A percentile compares a stretch with the other conserved stretches of the same genome.
phyloP scores from a whole-genome alignment of 2,329 filamentous ascomycete genomes.

The Monosporascus sp. region DNA sequence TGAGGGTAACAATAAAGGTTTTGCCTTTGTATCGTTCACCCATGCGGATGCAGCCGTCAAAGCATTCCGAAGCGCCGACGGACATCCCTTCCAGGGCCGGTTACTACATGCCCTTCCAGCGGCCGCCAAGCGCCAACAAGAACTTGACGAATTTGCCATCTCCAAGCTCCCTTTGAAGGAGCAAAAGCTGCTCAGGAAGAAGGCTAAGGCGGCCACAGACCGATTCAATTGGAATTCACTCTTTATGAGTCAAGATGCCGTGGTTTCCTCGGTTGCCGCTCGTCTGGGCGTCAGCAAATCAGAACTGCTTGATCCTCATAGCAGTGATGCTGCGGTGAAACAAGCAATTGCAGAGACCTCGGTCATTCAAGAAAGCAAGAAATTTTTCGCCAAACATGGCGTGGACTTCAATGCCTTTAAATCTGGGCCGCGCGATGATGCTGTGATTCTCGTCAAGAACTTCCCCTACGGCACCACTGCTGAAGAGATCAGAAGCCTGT shows the following conservation, averaged over 20 bases:
- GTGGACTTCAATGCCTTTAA: slow-evolving; percentile 93
- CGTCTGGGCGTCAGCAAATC: slow-evolving; percentile 86
- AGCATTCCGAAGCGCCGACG: slow-evolving; percentile 76
- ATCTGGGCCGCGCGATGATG: slow-evolving; percentile 75
- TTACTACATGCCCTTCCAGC: slow-evolving; percentile 86
- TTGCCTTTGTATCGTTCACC: slow-evolving; percentile 77
- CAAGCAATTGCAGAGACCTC: slow-evolving; percentile 96
- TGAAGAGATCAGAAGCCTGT: slow-evolving; percentile 73
- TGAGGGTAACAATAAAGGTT: slow-evolving; percentile 75
- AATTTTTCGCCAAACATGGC: slow-evolving; percentile 81
- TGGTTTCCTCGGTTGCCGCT: slow-evolving; percentile 82
- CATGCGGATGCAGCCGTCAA: slow-evolving; percentile 67
- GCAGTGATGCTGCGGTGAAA: slow-evolving; percentile 88
- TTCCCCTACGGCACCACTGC: slow-evolving; percentile 78
- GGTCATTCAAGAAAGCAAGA: slow-evolving; percentile 92
- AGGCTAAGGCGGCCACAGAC: slow-evolving; percentile 69
- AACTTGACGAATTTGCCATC: slow-evolving; percentile 81
- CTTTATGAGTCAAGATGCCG: slow-evolving; percentile 97
- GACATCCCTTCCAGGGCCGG: slow-evolving; percentile 85
- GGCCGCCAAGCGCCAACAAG: slow-evolving; percentile 72
- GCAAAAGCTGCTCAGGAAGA: slow-evolving; percentile 84
- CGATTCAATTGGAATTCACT: slow-evolving; percentile 98
- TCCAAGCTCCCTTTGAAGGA: slow-evolving; percentile 92
- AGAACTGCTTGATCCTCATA: slow-evolving; percentile 91
- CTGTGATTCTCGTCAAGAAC: slow-evolving; percentile 88